Conservation (phyloP, 768 basidiomycete genomes). For the Boletus rubropictus region DNA sequence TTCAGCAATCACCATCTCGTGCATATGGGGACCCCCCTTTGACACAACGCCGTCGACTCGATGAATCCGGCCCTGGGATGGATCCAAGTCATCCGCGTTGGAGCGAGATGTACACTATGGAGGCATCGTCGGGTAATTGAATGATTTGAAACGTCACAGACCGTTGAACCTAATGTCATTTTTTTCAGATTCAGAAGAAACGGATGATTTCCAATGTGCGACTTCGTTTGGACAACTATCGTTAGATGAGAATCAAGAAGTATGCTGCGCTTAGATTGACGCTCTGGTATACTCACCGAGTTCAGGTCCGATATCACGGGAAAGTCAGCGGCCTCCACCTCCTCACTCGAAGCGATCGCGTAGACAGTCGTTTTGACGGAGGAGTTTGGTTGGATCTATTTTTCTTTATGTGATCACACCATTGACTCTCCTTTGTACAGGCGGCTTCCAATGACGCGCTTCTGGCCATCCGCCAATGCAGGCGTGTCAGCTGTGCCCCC, state of each 20-base stretch:
- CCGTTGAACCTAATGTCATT: conserved; percentile 16
- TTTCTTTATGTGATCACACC: neutral
- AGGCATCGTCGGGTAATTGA: conserved; percentile 31
- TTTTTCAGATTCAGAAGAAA: conserved; percentile 31
- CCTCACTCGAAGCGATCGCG: conserved; percentile 58
- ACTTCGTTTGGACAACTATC: conserved; percentile 67
- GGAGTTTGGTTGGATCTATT: conserved; percentile 52
- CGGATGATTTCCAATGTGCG: conserved; percentile 38
- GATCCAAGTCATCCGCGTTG: conserved; percentile 39
- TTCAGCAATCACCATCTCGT: conserved; percentile 19
- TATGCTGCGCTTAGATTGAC: conserved; percentile 20
- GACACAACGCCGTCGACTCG: conserved; percentile 44
- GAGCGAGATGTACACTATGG: conserved; percentile 58
- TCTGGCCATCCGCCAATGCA: conserved; percentile 60
- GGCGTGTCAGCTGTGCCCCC: conserved; percentile 33
- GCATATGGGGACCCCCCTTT: conserved; percentile 33
- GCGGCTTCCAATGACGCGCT: conserved; percentile 68
- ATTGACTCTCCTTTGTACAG: conserved; percentile 30
- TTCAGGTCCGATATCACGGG: conserved; percentile 82
- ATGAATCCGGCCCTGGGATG: conserved; percentile 15
- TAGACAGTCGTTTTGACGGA: conserved; percentile 62
- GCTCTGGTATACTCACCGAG: conserved; percentile 9
- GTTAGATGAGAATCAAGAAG: conserved; percentile 72
- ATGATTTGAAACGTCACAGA: neutral
- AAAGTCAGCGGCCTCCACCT: conserved; percentile 71